phyloP scores from a whole-genome alignment of 2,329 filamentous ascomycete species.

The Ophiostoma himal-ulmi region DNA sequence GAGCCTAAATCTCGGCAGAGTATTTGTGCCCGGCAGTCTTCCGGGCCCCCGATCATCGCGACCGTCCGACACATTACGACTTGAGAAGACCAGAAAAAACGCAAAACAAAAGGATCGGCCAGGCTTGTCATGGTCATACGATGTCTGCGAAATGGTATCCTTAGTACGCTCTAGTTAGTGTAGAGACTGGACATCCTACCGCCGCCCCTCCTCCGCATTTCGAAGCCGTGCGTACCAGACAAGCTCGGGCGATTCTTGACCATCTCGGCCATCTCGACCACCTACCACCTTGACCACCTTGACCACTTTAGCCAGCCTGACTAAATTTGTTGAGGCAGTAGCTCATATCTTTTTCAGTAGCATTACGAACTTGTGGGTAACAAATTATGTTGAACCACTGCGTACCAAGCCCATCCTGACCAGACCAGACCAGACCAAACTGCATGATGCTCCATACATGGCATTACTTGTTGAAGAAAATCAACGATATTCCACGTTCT shows the following conservation, averaged over 20 bases:
- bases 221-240: neutral
- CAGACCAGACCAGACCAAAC: neutral
- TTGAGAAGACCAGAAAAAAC: neutral
- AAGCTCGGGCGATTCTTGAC: neutral
- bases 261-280: no score
- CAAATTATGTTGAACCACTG: neutral
- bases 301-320: neutral
- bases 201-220: neutral
- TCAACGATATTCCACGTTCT: neutral
- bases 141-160: neutral
- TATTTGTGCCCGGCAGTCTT: neutral
- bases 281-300: no score
- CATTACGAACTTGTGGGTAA: neutral
- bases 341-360: neutral
- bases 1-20: neutral
- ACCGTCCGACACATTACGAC: neutral
- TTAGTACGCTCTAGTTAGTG: constrained; percentile 1
- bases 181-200: neutral
- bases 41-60: neutral
- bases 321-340: neutral
- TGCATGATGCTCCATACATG: neutral
- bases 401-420: neutral
- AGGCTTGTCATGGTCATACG: neutral
- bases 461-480: neutral
- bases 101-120: neutral